These are phyloP conservation scores for Plantago coronopus DNA, from an alignment of 305 asterid species.

Conservation along the genomic window DNA sequence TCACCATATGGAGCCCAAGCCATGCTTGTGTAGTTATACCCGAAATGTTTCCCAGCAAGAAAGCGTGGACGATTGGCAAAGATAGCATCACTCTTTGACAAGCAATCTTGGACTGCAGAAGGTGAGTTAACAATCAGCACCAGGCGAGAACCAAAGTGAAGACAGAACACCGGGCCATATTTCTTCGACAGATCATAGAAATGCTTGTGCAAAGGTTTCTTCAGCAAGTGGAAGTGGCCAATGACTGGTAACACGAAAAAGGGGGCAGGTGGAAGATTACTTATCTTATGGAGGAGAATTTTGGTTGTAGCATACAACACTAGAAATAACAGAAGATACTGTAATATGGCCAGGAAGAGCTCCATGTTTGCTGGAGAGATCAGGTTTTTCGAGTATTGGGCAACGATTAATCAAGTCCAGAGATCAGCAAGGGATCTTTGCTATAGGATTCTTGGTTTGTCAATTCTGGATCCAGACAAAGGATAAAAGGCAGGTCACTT, in stretches of 20 bases:
- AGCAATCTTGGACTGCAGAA: neutral
- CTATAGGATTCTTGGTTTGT: no score
- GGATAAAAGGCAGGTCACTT: no score
- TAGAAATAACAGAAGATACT: neutral
- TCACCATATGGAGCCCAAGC: neutral
- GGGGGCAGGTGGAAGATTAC: neutral
- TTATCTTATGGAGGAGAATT: neutral
- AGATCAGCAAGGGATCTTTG: no score
- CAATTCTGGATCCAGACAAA: no score
- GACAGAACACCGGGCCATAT: neutral
- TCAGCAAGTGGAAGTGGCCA: constrained; percentile 1
- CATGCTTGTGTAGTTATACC: neutral
- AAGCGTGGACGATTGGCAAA: constrained; percentile 1
- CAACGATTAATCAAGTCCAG: no score
- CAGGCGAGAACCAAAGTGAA: neutral
- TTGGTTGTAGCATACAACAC: neutral
- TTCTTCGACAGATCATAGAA: neutral
- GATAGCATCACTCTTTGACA: neutral
- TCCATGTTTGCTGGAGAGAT: no score
- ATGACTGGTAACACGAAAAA: neutral
- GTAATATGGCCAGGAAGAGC: neutral
- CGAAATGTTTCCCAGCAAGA: neutral
- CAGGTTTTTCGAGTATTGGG: no score
- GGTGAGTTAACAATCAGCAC: neutral
- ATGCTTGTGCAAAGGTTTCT: neutral